Percentiles rank a stretch among this genome's conserved stretches.
Evolutionary conservation across 257 asterid genomes (phyloP).

Genomic region (Solanum chilense): DNA sequence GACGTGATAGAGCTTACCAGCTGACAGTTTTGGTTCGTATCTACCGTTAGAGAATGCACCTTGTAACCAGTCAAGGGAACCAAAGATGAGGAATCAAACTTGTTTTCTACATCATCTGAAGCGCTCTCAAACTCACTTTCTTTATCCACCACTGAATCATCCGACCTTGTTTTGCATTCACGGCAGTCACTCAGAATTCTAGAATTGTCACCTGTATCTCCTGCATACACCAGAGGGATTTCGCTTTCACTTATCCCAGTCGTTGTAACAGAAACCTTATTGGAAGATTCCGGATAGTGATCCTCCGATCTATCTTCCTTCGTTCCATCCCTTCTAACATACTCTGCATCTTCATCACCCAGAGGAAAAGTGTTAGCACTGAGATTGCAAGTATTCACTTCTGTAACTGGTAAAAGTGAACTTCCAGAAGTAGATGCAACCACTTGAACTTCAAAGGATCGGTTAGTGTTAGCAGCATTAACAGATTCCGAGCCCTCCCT

Average conservation of each 20-base stretch:
- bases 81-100: background rate
- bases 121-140: background rate
- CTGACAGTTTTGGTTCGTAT: constrained; percentile 1
- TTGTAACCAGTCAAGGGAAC: background rate
- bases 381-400: constrained; percentile 5
- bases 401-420: background rate
- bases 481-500: constrained; percentile 16
- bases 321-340: constrained; percentile 3
- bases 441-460: background rate
- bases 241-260: constrained; percentile 2
- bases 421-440: constrained; percentile 15
- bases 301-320: constrained; percentile 11
- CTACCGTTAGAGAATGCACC: constrained; percentile 8
- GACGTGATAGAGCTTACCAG: constrained; percentile 7
- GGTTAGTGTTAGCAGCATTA: background rate
- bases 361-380: constrained; percentile 6
- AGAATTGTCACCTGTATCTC: background rate
- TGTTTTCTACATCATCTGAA: background rate
- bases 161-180: constrained; percentile 5
- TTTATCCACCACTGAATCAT: constrained; percentile 10
- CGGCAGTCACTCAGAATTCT: constrained; percentile 2
- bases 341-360: constrained; percentile 16
- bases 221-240: constrained; percentile 1
- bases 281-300: background rate
- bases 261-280: background rate